Evolutionary conservation across 1,284 basidiomycete genomes (phyloP), one percentile per base, ranked within the genome.

Genomic region (Apiotrichum domesticum): DNA sequence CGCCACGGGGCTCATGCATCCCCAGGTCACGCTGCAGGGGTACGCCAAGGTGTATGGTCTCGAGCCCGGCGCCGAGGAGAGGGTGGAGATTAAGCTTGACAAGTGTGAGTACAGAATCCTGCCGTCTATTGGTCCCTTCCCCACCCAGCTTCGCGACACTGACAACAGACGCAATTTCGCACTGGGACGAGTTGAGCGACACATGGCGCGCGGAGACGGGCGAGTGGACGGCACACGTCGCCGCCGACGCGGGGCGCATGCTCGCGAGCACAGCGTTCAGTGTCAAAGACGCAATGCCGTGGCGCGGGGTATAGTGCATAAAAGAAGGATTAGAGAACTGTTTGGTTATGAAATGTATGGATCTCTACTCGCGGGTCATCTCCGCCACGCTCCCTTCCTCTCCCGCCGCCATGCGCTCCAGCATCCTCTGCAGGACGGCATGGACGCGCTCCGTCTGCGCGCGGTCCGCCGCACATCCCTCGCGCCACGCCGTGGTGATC

Each of bases 161-260:
- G 13, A 48, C 15, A 6, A 6, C 46, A 48, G 46, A 77, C 56
- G 73, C 75, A 49, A 66, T 77, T 32, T 72, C 72, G 14, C 73
- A 77, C 65, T 77, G 73, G 70, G 75, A 77, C 58, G 74, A 75
- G 52, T 54, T 63, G 34, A 64, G 62, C 45, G 60, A 66, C 40
- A 65, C 63, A n/a, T 75, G 71, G 66, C 59, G 64, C 40, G 69
- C 63, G 32, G 75, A 75, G 57, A 50, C 62, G 35, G 75, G 75
- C 9, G 57, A 62, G 39, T 75, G 73, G 67, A 63, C 63, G 1
- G 66, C 73, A 52, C 58, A 65, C 52, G 56, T 75, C 41, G 70
- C 70, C 7, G 51, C 49, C 8, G 64, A 72, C 50, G 68, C 70
- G 14, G 58, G 62, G 46, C 66, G 56, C 11, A 66, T 70, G 59